Evolutionary conservation across 768 basidiomycete species (phyloP).

Genomic region (Mycena maculata): DNA sequence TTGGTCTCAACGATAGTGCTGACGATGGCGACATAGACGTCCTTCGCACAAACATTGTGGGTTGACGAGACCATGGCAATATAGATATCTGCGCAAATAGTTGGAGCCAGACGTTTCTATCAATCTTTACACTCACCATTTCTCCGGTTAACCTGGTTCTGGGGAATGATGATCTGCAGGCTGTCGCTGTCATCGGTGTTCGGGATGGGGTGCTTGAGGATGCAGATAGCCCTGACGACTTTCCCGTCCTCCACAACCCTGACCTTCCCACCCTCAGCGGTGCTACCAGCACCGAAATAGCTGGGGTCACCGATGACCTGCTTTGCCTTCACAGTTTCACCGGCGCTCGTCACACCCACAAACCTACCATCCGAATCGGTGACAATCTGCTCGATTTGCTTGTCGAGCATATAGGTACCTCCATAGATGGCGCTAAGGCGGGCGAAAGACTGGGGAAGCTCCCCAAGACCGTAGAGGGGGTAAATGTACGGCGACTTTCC

Average conservation of each 20-base stretch:
- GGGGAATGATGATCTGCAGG: constrained; percentile 97
- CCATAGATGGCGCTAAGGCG: constrained; percentile 98
- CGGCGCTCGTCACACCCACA: constrained; percentile 88
- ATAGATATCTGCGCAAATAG: constrained; percentile 85
- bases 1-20: constrained; percentile 98
- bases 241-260: constrained; percentile 93
- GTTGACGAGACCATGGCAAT: constrained; percentile 97
- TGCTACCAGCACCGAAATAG: constrained; percentile 88
- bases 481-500: constrained; percentile 99
- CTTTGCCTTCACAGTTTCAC: constrained; percentile 96
- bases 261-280: constrained; percentile 77
- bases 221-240: constrained; percentile 96
- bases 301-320: constrained; percentile 98
- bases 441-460: constrained; percentile 98
- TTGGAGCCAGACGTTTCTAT: constrained; percentile 20
- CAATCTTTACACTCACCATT: constrained; percentile 71
- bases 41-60: constrained; percentile 97
- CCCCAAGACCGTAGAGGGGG: constrained; percentile 97
- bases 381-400: constrained; percentile 90
- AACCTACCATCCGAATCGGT: constrained; percentile 90
- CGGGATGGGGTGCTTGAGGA: constrained; percentile 98
- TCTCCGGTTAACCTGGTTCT: constrained; percentile 94
- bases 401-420: constrained; percentile 99
- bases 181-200: constrained; percentile 96
- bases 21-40: constrained; percentile 96